phyloP scores from a whole-genome alignment of 164 flowering plant species.

The Echeveria elegans region DNA sequence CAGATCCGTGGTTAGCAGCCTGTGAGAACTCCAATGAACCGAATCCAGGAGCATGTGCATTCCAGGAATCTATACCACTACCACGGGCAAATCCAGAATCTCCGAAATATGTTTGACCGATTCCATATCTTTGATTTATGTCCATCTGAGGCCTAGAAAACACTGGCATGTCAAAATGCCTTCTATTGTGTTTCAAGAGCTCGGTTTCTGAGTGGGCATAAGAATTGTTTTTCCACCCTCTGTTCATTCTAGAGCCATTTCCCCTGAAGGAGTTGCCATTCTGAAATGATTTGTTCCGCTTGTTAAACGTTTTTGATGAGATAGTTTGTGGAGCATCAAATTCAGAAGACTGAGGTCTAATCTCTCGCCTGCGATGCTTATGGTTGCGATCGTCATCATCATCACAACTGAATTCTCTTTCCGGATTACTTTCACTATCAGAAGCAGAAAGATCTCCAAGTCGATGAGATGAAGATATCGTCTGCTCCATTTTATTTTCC shows the following conservation, averaged over 20 bases:
- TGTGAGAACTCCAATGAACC: slow-evolving; percentile 55
- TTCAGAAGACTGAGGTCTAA: slow-evolving; percentile 58
- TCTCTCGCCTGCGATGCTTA: slow-evolving; percentile 80
- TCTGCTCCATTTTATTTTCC: slow-evolving; percentile 35
- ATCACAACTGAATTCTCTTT: slow-evolving; percentile 80
- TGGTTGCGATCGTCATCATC: slow-evolving; percentile 87
- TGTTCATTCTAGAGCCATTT: slow-evolving; percentile 47
- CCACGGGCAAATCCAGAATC: slow-evolving; percentile 59
- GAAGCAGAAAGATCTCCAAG: slow-evolving; percentile 42
- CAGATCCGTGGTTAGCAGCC: slow-evolving; percentile 45
- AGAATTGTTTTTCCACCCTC: slow-evolving; percentile 28
- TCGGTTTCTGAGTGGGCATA: slow-evolving; percentile 30
- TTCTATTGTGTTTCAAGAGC: slow-evolving; percentile 37
- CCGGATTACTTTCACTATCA: slow-evolving; percentile 52
- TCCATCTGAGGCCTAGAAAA: slow-evolving; percentile 32
- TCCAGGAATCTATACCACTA: slow-evolving; percentile 64
- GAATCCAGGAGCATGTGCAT: slow-evolving; percentile 52
- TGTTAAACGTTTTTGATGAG: slow-evolving; percentile 46
- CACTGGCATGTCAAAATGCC: slow-evolving; percentile 31
- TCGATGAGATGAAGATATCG: slow-evolving; percentile 43
- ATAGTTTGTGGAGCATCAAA: slow-evolving; percentile 39
- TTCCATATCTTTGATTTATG: slow-evolving; percentile 38
- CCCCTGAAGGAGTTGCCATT: slow-evolving; percentile 51
- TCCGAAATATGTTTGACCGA: slow-evolving; percentile 36
- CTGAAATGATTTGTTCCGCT: slow-evolving; percentile 49